Percentiles rank a stretch among this genome's conserved stretches.
phyloP scores from a whole-genome alignment of 2,329 filamentous ascomycete species.

The Colletotrichum sp. region DNA sequence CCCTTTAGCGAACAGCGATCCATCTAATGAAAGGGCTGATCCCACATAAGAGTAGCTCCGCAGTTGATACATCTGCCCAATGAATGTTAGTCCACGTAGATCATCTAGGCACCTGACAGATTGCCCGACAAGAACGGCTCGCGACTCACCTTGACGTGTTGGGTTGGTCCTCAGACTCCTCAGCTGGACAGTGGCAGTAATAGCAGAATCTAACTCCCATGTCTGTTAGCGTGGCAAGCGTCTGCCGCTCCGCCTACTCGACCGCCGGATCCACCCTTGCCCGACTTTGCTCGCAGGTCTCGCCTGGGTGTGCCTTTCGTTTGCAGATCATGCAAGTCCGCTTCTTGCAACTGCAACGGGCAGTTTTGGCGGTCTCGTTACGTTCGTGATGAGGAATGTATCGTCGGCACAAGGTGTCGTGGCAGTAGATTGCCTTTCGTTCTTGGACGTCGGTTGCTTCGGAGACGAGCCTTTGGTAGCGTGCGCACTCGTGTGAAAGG shows the following conservation, averaged over 20 bases:
- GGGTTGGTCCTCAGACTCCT: fast-evolving
- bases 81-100: too few relatives aligned
- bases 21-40: too few relatives aligned
- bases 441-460: background rate
- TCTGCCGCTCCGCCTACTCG: background rate
- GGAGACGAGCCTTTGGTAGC: background rate
- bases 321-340: background rate
- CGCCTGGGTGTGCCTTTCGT: background rate
- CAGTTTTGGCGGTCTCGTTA: background rate
- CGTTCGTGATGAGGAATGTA: background rate
- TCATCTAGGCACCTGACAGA: too few relatives aligned
- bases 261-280: background rate
- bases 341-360: background rate
- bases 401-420: background rate
- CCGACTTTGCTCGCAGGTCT: background rate
- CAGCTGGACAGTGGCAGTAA: background rate
- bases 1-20: too few relatives aligned
- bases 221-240: background rate
- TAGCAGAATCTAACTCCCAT: background rate
- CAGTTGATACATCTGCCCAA: too few relatives aligned
- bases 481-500: background rate
- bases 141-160: background rate
- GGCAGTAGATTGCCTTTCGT: background rate
- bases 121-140: background rate
- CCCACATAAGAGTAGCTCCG: too few relatives aligned